Base-by-base conservation (phyloP, 352 stramenopile species). In the Phytophthora meadii region DNA sequence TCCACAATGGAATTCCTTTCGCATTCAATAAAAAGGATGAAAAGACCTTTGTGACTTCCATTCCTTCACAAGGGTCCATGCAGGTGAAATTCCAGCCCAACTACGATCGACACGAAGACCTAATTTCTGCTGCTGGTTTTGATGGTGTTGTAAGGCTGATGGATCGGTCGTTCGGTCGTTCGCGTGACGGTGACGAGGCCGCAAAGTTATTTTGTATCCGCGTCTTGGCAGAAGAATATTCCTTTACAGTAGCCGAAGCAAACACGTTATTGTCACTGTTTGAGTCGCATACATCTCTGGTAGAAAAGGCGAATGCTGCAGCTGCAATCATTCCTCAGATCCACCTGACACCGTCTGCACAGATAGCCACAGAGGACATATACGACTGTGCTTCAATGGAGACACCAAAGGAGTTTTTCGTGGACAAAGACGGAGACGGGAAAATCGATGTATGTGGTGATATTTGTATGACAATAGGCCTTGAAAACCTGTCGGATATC, bases 361-460 rank as follows among this genome's bases (percentile, higher is more conserved):
- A 64, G 56, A 6, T 28, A 19, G 34, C 32, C 17, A 45, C 52
- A 48, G 71, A 85, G 24, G 81, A 85, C 15, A 57, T 81, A 7
- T 85, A 77, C 19, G 82, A 89, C 60, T 91, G 81, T 46, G 81
- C 76, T 32, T 76, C 77, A 24, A 88, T 91, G 75, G 64, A 78
- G 46, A 72, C 59, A 2, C 82, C 82, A 1, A 59, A 76, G 5
- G 72, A 89, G 54, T 93, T 90, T 54, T 93, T 93, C 44, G 82
- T 91, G 58, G 84, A 93, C 69, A 90, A 90, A 49, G 84, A 93
- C 63, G 79, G 73, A 55, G 84, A 93, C 49, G 84, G 84, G 12
- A 91, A 93, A 50, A 93, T 93, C 44, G 84, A 93, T 44, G 82
- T 89, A 6, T 93, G 84, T 40, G 82, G 84, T 5, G 84, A 93